These are phyloP conservation scores for Waltergamsia citrina DNA, from an alignment of 2,329 filamentous ascomycete species.

Conservation along the genomic window DNA sequence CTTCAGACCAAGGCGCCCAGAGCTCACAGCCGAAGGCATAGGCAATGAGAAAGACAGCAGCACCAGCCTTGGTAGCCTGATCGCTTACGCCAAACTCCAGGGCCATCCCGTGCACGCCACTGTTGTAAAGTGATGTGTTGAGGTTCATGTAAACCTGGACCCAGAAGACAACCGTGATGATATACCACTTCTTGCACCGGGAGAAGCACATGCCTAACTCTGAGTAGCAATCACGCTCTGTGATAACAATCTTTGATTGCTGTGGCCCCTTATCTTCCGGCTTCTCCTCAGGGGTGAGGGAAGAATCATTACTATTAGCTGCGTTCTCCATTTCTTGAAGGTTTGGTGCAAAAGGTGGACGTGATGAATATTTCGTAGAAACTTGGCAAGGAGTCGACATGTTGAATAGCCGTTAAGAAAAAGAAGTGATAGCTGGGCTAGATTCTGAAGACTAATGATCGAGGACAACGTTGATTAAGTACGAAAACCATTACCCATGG, in stretches of 20 bases:
- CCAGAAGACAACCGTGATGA: conserved; percentile 61
- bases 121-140: conserved; percentile 67
- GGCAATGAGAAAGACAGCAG: conserved; percentile 67
- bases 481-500: no score
- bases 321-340: neutral
- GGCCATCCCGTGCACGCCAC: conserved; percentile 54
- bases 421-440: no score
- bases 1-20: conserved; percentile 83
- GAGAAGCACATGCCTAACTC: conserved; percentile 56
- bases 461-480: no score
- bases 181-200: conserved; percentile 58
- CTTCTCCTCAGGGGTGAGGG: neutral
- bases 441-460: no score
- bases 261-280: conserved; percentile 21
- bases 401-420: no score
- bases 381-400: no score
- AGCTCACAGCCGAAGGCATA: conserved; percentile 84
- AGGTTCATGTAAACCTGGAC: conserved; percentile 74
- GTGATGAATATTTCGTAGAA: no score
- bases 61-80: conserved; percentile 62
- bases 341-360: no score
- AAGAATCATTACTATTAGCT: neutral
- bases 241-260: conserved; percentile 25
- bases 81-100: conserved; percentile 58
- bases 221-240: conserved; percentile 52